Conservation (phyloP, 2,329 filamentous ascomycete species). For the Talaromyces sp. region DNA sequence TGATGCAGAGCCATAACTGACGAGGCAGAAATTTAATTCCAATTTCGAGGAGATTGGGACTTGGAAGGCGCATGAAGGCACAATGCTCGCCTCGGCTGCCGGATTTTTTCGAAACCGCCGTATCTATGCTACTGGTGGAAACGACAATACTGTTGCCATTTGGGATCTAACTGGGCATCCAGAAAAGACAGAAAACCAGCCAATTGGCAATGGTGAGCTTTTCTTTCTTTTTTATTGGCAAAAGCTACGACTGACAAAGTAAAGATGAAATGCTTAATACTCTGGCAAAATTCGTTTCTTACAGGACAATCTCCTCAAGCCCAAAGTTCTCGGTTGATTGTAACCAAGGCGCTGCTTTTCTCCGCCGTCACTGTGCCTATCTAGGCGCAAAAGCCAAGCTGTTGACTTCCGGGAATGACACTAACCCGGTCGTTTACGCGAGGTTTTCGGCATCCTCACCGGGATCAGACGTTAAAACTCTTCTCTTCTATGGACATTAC, state of each 20-base stretch:
- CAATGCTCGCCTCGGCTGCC: constrained; percentile 78
- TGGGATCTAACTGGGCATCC: constrained; percentile 69
- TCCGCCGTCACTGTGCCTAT: constrained; percentile 85
- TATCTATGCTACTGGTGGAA: constrained; percentile 92
- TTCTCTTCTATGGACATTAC: constrained; percentile 97
- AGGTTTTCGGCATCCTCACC: constrained; percentile 72
- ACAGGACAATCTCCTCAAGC: constrained; percentile 83
- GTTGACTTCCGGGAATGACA: constrained; percentile 70
- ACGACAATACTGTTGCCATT: constrained; percentile 80
- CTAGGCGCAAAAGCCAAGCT: constrained; percentile 86
- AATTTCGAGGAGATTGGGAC: constrained; percentile 74
- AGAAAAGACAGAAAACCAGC: constrained; percentile 38
- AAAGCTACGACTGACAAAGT: constrained; percentile 9
- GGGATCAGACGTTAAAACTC: constrained; percentile 66
- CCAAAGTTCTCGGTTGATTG: constrained; percentile 87
- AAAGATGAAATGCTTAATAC: constrained; percentile 60
- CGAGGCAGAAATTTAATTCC: constrained; percentile 61
- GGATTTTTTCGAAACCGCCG: constrained; percentile 63
- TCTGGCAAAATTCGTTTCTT: constrained; percentile 80
- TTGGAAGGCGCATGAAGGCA: constrained; percentile 79
- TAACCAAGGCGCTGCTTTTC: constrained; percentile 81
- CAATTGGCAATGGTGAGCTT: constrained; percentile 51
- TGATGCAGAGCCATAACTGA: not conserved
- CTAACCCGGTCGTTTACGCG: constrained; percentile 91
- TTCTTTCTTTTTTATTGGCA: not conserved